phyloP scores from a whole-genome alignment of 768 basidiomycete species.

The Tubosaeta brunneosetosa region DNA sequence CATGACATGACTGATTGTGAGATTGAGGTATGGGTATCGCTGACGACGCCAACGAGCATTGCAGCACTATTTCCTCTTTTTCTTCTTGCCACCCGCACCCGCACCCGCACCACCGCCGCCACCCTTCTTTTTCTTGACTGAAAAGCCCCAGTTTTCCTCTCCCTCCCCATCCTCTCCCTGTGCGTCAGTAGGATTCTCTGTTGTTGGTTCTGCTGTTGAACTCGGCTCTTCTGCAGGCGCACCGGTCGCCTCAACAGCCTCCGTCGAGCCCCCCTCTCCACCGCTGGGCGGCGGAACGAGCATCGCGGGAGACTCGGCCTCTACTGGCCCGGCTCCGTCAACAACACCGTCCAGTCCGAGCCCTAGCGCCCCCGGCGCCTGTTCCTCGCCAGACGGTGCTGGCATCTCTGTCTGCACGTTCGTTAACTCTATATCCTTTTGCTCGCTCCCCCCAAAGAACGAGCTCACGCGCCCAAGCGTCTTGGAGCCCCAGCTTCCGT shows the following conservation, averaged over 20 bases:
- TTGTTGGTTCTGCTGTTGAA: background rate
- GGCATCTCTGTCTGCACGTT: background rate
- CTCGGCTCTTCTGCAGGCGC: background rate
- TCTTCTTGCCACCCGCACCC: background rate
- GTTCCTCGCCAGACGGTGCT: background rate
- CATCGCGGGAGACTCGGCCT: background rate
- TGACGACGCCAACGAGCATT: background rate
- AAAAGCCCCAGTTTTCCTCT: background rate
- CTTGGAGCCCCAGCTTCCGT: background rate
- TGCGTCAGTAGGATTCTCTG: background rate
- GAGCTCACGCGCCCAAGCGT: background rate
- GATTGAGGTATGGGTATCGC: background rate
- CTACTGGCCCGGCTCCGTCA: background rate
- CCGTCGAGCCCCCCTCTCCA: background rate
- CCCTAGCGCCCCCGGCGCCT: no score
- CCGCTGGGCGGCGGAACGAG: background rate
- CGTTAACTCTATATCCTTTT: background rate
- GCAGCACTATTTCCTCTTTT: constrained; percentile 6
- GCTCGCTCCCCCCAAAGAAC: background rate
- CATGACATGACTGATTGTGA: background rate
- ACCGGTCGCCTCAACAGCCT: background rate
- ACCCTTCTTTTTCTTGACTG: background rate
- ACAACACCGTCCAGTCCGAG: background rate
- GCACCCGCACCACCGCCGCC: background rate
- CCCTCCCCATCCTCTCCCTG: background rate